Evolutionary conservation across 805 yeast genomes (phyloP).

Genomic region (Saccharomycopsis selenospora): DNA sequence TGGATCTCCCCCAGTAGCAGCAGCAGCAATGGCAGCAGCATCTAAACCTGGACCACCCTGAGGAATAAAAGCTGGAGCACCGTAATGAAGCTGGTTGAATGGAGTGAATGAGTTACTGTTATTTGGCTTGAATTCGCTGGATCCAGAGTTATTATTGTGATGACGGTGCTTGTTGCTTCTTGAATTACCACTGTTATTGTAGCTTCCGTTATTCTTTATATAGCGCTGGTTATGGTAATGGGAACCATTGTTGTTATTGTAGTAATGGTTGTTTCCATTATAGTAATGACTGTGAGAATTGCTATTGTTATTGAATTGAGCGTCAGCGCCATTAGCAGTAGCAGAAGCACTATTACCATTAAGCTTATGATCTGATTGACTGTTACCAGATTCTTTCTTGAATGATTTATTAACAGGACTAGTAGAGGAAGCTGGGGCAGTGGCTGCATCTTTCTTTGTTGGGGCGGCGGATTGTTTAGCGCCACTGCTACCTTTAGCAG

Average conservation of each 20-base stretch:
- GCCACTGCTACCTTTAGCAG: too few relatives aligned
- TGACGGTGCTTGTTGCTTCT: constrained; percentile 9
- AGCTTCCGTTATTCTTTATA: constrained; percentile 13
- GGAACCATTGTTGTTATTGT: constrained; percentile 21
- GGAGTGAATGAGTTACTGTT: constrained; percentile 8
- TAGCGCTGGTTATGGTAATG: constrained; percentile 17
- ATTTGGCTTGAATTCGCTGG: constrained; percentile 6
- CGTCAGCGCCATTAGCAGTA: constrained; percentile 7
- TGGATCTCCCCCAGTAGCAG: not conserved
- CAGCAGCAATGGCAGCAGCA: not conserved
- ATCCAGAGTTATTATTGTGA: constrained; percentile 13
- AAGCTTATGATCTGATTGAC: not conserved
- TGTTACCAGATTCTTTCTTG: not conserved
- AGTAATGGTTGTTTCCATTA: constrained; percentile 12
- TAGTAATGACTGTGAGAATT: constrained; percentile 13
- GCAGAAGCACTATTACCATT: not conserved
- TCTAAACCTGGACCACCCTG: constrained; percentile 1
- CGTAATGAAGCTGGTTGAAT: constrained; percentile 7
- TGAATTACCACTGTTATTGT: constrained; percentile 6
- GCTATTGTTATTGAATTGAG: constrained; percentile 14
- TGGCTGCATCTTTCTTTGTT: not conserved
- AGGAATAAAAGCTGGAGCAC: constrained; percentile 15
- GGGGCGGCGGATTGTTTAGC: not conserved
- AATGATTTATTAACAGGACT: not conserved
- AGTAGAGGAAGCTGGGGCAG: constrained; percentile 1